Percentiles rank a stretch among this genome's conserved stretches.
Evolutionary conservation across 2,329 filamentous ascomycete species (phyloP).

Genomic region (Xylariaceae sp.): DNA sequence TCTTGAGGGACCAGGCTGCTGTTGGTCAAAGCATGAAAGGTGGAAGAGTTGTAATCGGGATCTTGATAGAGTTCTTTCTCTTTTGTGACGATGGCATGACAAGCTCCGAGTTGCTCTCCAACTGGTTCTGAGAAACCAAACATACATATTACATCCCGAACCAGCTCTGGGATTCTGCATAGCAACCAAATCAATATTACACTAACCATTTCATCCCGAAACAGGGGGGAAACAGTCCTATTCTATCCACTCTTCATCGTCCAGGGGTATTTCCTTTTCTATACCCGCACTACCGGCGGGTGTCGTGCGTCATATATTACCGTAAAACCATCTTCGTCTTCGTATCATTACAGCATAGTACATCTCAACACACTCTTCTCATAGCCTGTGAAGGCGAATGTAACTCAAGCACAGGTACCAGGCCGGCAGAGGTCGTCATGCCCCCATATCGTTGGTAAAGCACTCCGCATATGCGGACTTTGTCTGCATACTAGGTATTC

Average conservation of each 20-base stretch:
- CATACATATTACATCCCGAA: constrained; percentile 22
- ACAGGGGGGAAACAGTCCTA: constrained; percentile 5
- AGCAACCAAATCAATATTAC: constrained; percentile 23
- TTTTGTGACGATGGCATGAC: constrained; percentile 13
- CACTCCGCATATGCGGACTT: not conserved
- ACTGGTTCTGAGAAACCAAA: constrained; percentile 14
- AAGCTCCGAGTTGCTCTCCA: constrained; percentile 15
- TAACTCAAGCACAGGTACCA: constrained; percentile 6
- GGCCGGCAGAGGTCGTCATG: not conserved
- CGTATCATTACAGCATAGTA: constrained; percentile 14
- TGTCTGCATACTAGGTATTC: not conserved
- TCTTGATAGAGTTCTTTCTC: constrained; percentile 13
- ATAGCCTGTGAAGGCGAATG: constrained; percentile 5
- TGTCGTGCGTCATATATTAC: constrained; percentile 13
- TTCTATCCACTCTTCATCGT: constrained; percentile 8
- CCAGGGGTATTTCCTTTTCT: constrained; percentile 15
- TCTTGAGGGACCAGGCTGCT: constrained; percentile 13
- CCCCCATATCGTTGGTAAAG: not conserved
- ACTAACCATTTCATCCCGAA: constrained; percentile 15
- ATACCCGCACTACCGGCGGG: no score
- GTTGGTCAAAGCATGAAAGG: constrained; percentile 14
- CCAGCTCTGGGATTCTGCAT: constrained; percentile 32
- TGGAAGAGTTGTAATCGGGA: constrained; percentile 13
- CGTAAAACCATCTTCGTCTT: not conserved
- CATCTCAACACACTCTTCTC: constrained; percentile 6